Evolutionary conservation across 345 rosid species (phyloP).

Genomic region (Hirschfeldia incana): DNA sequence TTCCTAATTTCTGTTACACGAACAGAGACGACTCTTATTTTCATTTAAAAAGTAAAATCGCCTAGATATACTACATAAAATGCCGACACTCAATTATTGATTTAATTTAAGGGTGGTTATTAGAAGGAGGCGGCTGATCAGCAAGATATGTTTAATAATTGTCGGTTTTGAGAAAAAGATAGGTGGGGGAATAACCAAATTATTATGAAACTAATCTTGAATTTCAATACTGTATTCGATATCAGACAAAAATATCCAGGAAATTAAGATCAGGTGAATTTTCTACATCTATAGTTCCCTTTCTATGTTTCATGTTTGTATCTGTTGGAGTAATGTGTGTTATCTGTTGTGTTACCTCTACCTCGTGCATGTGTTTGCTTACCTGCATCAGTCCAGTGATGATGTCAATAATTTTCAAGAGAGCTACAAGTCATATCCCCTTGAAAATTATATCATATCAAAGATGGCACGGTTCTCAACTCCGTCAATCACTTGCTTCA

Average conservation of each 20-base stretch:
- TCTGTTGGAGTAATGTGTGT: conserved; percentile 49
- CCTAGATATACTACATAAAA: not conserved
- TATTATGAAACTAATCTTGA: not conserved
- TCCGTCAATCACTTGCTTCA: conserved; percentile 81
- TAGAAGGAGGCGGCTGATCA: conserved; percentile 7
- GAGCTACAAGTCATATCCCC: conserved; percentile 72
- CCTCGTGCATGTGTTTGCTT: conserved; percentile 8
- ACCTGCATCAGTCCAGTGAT: conserved; percentile 68
- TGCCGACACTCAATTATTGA: not conserved
- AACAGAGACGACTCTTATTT: not conserved
- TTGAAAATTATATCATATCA: conserved; percentile 79
- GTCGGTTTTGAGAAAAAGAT: conserved; percentile 8
- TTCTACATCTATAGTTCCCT: not conserved
- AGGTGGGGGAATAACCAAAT: not conserved
- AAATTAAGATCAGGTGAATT: conserved; percentile 88
- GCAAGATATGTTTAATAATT: not conserved
- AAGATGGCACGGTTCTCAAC: conserved; percentile 91
- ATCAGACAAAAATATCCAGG: conserved; percentile 73
- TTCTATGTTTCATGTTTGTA: conserved; percentile 17
- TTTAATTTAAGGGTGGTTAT: not conserved
- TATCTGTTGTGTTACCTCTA: conserved; percentile 10
- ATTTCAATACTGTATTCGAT: conserved; percentile 71
- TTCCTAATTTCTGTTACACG: not conserved
- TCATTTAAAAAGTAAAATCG: not conserved
- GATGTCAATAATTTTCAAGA: conserved; percentile 83